A percentile compares a stretch with the other conserved stretches of the same genome.
These are phyloP conservation scores for Dianthus caryophyllus DNA, from an alignment of 148 eudicot genomes.

Conservation along the genomic window DNA sequence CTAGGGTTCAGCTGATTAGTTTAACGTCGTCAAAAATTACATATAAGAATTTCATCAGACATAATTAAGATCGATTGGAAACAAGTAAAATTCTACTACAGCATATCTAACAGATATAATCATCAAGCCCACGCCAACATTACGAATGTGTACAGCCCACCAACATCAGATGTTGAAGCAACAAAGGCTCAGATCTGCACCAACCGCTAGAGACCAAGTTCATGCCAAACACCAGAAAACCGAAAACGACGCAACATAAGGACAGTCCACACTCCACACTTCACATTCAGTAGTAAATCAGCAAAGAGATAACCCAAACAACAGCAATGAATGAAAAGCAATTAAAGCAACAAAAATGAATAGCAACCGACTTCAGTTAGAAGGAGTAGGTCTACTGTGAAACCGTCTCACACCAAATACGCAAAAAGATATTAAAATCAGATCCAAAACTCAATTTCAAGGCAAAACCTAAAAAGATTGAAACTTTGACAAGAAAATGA, in stretches of 20 bases:
- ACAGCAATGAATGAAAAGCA: background rate
- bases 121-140: too few relatives aligned
- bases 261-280: background rate
- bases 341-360: background rate
- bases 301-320: constrained; percentile 7
- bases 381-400: too few relatives aligned
- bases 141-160: background rate
- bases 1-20: constrained; percentile 19
- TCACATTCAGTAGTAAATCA: constrained; percentile 14
- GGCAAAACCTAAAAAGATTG: constrained; percentile 17
- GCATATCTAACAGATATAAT: too few relatives aligned
- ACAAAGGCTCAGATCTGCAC: constrained; percentile 3
- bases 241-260: background rate
- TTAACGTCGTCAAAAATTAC: background rate
- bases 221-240: background rate
- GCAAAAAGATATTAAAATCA: constrained; percentile 11
- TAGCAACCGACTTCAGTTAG: too few relatives aligned
- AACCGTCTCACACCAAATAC: too few relatives aligned
- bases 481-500: constrained; percentile 15
- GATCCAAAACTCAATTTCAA: constrained; percentile 32
- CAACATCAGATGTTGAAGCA: background rate
- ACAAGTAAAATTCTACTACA: background rate
- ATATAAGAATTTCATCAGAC: background rate
- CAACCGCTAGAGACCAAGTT: background rate
- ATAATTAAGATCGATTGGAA: background rate